These are phyloP conservation scores for Penicillium sp. DNA, from an alignment of 2,329 filamentous ascomycete species.

Conservation along the genomic window DNA sequence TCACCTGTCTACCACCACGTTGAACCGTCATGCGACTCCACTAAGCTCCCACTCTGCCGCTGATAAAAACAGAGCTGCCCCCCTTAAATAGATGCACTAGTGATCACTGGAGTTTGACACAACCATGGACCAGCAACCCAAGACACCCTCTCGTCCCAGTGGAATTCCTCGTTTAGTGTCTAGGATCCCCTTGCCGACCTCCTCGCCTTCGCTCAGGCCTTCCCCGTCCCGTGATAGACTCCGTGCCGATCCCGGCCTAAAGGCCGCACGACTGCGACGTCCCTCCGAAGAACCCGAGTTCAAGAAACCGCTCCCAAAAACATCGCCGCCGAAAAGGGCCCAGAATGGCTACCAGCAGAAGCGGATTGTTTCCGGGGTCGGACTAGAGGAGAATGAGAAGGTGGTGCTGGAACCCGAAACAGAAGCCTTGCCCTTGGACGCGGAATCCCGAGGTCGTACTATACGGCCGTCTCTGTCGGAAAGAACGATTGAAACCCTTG, in stretches of 20 bases:
- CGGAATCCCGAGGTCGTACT: conserved; percentile 30
- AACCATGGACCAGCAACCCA: conserved; percentile 43
- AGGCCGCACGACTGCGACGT: conserved; percentile 42
- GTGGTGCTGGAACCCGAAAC: conserved; percentile 22
- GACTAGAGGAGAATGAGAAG: conserved; percentile 23
- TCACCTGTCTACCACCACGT: neutral
- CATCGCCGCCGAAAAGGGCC: conserved; percentile 31
- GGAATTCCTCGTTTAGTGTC: conserved; percentile 57
- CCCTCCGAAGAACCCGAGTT: conserved; percentile 46
- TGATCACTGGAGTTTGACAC: neutral
- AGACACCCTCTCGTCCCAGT: conserved; percentile 36
- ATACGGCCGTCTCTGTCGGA: conserved; percentile 64
- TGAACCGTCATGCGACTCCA: conserved; percentile 10
- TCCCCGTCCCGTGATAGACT: conserved; percentile 55
- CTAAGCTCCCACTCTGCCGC: neutral
- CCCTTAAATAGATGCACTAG: conserved; percentile 5
- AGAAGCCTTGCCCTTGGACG: conserved; percentile 24
- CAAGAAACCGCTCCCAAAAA: conserved; percentile 38
- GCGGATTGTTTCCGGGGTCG: conserved; percentile 28
- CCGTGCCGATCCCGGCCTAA: conserved; percentile 45
- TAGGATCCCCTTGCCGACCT: conserved; percentile 57
- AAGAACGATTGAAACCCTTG: conserved; percentile 82
- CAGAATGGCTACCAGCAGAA: conserved; percentile 23
- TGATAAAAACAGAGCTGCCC: conserved; percentile 1
- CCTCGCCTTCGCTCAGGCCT: conserved; percentile 49